Evolutionary conservation across 164 flowering plant genomes (phyloP).

Genomic region (Liriodendron chinense): DNA sequence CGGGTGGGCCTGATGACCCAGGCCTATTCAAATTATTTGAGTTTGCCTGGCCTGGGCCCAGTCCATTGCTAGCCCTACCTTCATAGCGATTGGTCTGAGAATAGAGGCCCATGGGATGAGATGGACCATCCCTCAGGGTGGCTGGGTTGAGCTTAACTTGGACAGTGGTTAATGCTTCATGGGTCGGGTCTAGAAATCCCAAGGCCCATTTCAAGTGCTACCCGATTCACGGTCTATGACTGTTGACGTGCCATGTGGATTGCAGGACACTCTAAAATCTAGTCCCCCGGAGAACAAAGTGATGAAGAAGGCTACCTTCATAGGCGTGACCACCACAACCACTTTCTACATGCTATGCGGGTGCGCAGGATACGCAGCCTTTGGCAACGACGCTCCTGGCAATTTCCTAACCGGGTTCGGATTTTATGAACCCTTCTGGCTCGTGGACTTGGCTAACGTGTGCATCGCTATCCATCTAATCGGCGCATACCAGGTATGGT

Average conservation of each 20-base stretch:
- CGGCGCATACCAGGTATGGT: conserved; percentile 73
- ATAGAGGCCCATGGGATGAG: too few species aligned
- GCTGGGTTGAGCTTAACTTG: too few species aligned
- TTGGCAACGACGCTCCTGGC: conserved; percentile 76
- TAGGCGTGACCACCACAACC: conserved; percentile 44
- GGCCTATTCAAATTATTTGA: too few species aligned
- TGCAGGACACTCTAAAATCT: conserved; percentile 61
- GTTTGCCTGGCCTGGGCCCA: too few species aligned
- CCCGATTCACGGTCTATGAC: too few species aligned
- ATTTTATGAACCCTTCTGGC: conserved; percentile 83
- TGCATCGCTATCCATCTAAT: conserved; percentile 64
- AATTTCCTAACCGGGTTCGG: conserved; percentile 83
- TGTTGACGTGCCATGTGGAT: not conserved
- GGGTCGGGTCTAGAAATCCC: too few species aligned
- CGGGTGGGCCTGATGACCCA: too few species aligned
- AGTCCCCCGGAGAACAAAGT: conserved; percentile 56
- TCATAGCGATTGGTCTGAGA: too few species aligned
- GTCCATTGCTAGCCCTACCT: too few species aligned
- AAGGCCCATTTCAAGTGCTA: too few species aligned
- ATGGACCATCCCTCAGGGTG: too few species aligned
- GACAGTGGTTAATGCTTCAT: too few species aligned
- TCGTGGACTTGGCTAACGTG: conserved; percentile 58
- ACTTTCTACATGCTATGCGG: conserved; percentile 66
- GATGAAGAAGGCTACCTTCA: conserved; percentile 57
- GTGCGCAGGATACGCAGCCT: conserved; percentile 67